These are phyloP conservation scores for Eremothecium cymbalariae DNA, from an alignment of 1,139 yeast species.

Conservation along the genomic window DNA sequence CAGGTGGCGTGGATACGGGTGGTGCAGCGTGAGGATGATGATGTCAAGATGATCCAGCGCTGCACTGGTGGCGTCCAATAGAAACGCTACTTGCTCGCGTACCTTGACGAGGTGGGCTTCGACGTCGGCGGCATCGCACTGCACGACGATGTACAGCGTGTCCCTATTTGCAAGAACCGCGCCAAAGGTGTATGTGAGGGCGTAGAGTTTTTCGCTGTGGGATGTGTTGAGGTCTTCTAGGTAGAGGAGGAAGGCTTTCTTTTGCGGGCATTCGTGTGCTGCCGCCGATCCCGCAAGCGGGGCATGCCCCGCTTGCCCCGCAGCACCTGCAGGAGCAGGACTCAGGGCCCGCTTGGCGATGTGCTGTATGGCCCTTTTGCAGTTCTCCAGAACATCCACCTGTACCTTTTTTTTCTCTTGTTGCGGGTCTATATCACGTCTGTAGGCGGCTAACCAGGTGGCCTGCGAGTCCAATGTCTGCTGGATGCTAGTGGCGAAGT, in stretches of 20 bases:
- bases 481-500: conserved; percentile 24
- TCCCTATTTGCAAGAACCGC: conserved; percentile 80
- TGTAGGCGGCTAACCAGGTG: conserved; percentile 25
- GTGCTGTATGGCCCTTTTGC: conserved; percentile 21
- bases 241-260: conserved; percentile 63
- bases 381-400: conserved; percentile 21
- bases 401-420: conserved; percentile 7
- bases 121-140: conserved; percentile 14
- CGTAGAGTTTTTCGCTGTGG: conserved; percentile 40
- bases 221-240: conserved; percentile 84
- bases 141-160: conserved; percentile 57
- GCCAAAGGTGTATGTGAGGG: conserved; percentile 86
- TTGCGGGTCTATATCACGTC: conserved; percentile 8
- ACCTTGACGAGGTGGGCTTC: conserved; percentile 17
- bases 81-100: conserved; percentile 19
- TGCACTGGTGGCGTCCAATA: conserved; percentile 28
- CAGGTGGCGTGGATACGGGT: conserved; percentile 81
- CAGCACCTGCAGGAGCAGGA: conserved; percentile 1
- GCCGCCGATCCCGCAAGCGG: too few species aligned
- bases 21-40: conserved; percentile 34
- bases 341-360: conserved; percentile 3
- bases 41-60: conserved; percentile 24
- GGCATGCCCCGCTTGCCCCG: conserved; percentile 4
- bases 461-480: conserved; percentile 25
- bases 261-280: too few species aligned